A percentile compares a stretch with the other conserved stretches of the same genome.
Conservation (phyloP, 2,329 filamentous ascomycete species). For the Talaromyces sp. region DNA sequence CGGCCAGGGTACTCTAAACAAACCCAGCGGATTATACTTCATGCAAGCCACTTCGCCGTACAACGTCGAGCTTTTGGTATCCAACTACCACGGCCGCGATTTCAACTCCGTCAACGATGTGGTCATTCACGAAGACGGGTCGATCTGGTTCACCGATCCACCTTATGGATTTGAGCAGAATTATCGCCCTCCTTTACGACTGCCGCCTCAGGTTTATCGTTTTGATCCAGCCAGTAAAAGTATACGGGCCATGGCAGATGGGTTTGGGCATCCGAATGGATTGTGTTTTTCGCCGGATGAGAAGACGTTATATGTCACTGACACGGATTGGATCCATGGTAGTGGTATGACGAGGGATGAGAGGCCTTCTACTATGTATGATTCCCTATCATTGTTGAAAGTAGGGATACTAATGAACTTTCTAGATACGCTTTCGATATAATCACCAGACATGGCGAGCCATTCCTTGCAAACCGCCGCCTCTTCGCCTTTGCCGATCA, state of each 20-base stretch:
- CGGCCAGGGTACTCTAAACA: not conserved
- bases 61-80: slow-evolving; percentile 5
- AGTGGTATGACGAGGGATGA: slow-evolving; percentile 17
- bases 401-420: not conserved
- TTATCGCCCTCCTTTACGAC: slow-evolving; percentile 19
- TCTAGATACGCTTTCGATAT: not conserved
- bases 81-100: slow-evolving; percentile 33
- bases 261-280: slow-evolving; percentile 42
- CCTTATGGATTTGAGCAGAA: slow-evolving; percentile 37
- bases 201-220: slow-evolving; percentile 39
- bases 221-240: slow-evolving; percentile 34
- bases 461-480: slow-evolving; percentile 40
- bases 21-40: not conserved
- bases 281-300: slow-evolving; percentile 43
- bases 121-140: slow-evolving; percentile 33
- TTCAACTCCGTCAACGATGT: slow-evolving; percentile 43
- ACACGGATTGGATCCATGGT: slow-evolving; percentile 34
- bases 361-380: not conserved
- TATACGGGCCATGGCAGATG: slow-evolving; percentile 38
- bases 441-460: not conserved
- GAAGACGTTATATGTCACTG: slow-evolving; percentile 40
- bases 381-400: not conserved
- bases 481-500: slow-evolving; percentile 51
- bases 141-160: slow-evolving; percentile 41
- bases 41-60: slow-evolving; percentile 4